These are phyloP conservation scores for Dichomitus squalens DNA, from an alignment of 1,284 basidiomycete genomes.

Conservation along the genomic window DNA sequence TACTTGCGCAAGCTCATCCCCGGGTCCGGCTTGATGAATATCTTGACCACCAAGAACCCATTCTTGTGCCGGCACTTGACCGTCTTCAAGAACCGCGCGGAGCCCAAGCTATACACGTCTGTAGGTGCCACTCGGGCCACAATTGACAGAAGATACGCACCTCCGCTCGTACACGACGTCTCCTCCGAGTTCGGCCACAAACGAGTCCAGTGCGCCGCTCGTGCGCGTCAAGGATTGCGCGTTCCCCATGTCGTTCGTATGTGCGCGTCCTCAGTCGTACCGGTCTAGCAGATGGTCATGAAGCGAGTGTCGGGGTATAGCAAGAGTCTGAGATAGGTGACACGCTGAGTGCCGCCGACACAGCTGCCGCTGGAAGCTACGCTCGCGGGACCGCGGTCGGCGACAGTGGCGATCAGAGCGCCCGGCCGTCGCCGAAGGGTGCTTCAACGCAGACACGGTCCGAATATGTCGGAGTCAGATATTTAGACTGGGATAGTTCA, in stretches of 20 bases:
- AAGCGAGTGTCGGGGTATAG: background rate
- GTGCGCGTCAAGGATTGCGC: slow-evolving; percentile 70
- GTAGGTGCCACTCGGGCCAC: background rate
- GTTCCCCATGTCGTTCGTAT: slow-evolving; percentile 58
- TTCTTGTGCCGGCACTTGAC: slow-evolving; percentile 77
- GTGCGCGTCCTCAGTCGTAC: background rate
- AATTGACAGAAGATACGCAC: slow-evolving; percentile 42
- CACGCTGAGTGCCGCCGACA: too few relatives aligned
- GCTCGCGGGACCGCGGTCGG: too few relatives aligned
- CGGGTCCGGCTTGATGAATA: slow-evolving; percentile 80
- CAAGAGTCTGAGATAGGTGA: too few relatives aligned
- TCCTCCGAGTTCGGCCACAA: slow-evolving; percentile 82
- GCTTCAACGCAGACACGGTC: background rate
- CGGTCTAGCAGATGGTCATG: background rate
- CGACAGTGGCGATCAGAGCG: background rate
- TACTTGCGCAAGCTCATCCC: slow-evolving; percentile 63
- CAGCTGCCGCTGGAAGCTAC: too few relatives aligned
- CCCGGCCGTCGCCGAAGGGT: background rate
- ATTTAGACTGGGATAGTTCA: background rate
- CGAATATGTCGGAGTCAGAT: background rate
- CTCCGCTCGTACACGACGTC: slow-evolving; percentile 92
- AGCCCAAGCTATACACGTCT: slow-evolving; percentile 63
- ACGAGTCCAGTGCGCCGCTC: slow-evolving; percentile 83
- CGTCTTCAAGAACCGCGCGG: slow-evolving; percentile 95
- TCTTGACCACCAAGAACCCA: slow-evolving; percentile 77